Evolutionary conservation across 2,329 filamentous ascomycete genomes (phyloP).

Genomic region (Beauveria sp.): DNA sequence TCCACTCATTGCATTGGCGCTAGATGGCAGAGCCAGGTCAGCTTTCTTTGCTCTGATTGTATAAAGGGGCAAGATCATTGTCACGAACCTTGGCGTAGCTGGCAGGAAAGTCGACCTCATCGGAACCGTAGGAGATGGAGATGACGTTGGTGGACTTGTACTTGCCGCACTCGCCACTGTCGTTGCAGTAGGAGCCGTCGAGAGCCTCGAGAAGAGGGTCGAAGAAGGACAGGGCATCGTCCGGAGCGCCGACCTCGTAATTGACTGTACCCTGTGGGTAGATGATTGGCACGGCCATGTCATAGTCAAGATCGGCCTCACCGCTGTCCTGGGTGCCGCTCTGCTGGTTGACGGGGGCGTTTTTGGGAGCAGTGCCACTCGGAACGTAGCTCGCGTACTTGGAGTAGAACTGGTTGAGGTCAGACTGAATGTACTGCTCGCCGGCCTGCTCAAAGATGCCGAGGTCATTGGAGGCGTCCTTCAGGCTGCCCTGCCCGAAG

Average conservation of each 20-base stretch:
- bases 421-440: constrained; percentile 32
- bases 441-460: constrained; percentile 34
- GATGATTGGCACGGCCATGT: constrained; percentile 41
- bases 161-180: constrained; percentile 33
- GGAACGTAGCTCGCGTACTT: constrained; percentile 27
- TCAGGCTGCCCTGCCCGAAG: constrained; percentile 35
- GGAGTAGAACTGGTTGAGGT: constrained; percentile 31
- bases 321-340: constrained; percentile 21
- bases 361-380: constrained; percentile 27
- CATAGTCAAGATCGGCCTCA: constrained; percentile 42
- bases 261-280: constrained; percentile 40
- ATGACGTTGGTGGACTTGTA: constrained; percentile 23
- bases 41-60: neutral
- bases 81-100: constrained; percentile 30
- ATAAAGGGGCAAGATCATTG: neutral
- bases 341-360: constrained; percentile 22
- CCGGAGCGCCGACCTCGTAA: constrained; percentile 22
- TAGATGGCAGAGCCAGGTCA: constrained; percentile 12
- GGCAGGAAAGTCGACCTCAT: constrained; percentile 34
- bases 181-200: constrained; percentile 46
- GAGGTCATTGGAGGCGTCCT: constrained; percentile 26
- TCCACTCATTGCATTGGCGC: constrained; percentile 33
- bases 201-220: constrained; percentile 42
- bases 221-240: constrained; percentile 19
- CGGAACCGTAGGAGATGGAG: constrained; percentile 38